Evolutionary conservation across 2,329 filamentous ascomycete species (phyloP).

Genomic region (Cercospora sp.): DNA sequence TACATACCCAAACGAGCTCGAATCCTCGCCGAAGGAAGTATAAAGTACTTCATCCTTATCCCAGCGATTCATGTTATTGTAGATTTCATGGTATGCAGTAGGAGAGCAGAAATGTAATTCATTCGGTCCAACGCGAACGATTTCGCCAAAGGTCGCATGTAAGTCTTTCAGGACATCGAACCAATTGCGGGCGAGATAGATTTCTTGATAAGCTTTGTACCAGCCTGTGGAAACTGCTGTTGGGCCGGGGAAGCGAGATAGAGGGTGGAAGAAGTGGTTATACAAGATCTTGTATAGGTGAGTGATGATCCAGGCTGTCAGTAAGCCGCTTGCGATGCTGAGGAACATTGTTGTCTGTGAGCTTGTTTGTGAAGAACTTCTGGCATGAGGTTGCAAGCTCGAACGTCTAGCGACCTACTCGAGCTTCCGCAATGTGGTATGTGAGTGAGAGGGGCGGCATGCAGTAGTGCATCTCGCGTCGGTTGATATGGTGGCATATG

Average conservation of each 20-base stretch:
- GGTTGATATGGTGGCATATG: not conserved
- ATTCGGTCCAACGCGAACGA: conserved; percentile 24
- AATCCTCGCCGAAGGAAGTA: conserved; percentile 44
- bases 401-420: not conserved
- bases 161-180: conserved; percentile 18
- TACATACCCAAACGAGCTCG: conserved; percentile 47
- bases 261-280: conserved; percentile 18
- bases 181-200: conserved; percentile 18
- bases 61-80: conserved; percentile 45
- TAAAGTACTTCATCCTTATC: conserved; percentile 47
- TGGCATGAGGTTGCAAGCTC: not conserved
- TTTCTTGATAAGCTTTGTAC: conserved; percentile 22
- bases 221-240: conserved; percentile 15
- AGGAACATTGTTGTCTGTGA: conserved; percentile 10
- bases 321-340: conserved; percentile 1
- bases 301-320: conserved; percentile 9
- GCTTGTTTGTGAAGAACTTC: not conserved
- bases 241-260: conserved; percentile 19
- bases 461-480: conserved; percentile 9
- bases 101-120: conserved; percentile 48
- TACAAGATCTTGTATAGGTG: conserved; percentile 10
- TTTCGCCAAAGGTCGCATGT: conserved; percentile 20
- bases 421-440: not conserved
- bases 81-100: conserved; percentile 47
- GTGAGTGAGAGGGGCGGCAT: not conserved